phyloP scores from a whole-genome alignment of 2,329 filamentous ascomycete genomes.

The Cytospora leucostoma region DNA sequence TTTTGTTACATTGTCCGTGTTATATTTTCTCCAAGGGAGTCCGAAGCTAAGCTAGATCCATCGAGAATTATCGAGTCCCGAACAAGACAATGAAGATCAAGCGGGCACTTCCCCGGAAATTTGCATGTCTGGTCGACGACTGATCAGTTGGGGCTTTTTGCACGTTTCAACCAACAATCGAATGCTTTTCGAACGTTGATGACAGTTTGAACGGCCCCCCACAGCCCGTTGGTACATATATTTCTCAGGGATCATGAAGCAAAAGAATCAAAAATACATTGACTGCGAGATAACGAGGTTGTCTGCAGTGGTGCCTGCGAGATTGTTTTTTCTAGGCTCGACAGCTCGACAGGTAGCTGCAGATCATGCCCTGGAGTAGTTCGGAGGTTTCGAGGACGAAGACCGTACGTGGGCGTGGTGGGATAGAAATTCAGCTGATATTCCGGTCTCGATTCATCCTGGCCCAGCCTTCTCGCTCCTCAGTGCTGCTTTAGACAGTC shows the following conservation, averaged over 20 bases:
- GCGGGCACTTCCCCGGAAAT: background rate
- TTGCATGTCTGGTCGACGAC: background rate
- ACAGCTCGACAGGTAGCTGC: background rate
- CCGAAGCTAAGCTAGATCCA: background rate
- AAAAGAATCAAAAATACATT: background rate
- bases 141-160: background rate
- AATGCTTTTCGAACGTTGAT: background rate
- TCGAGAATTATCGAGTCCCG: background rate
- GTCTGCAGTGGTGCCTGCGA: background rate
- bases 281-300: background rate
- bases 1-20: background rate
- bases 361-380: background rate
- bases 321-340: background rate
- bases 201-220: background rate
- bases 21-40: background rate
- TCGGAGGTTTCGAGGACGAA: background rate
- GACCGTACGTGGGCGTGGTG: background rate
- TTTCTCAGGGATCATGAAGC: background rate
- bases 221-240: background rate
- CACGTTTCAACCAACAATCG: background rate
- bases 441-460: conserved; percentile 9
- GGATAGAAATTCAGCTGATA: background rate
- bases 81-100: background rate
- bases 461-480: conserved; percentile 11
- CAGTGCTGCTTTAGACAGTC: conserved; percentile 3